phyloP scores from a whole-genome alignment of 768 basidiomycete species.

The Lactifluus subvellereus region DNA sequence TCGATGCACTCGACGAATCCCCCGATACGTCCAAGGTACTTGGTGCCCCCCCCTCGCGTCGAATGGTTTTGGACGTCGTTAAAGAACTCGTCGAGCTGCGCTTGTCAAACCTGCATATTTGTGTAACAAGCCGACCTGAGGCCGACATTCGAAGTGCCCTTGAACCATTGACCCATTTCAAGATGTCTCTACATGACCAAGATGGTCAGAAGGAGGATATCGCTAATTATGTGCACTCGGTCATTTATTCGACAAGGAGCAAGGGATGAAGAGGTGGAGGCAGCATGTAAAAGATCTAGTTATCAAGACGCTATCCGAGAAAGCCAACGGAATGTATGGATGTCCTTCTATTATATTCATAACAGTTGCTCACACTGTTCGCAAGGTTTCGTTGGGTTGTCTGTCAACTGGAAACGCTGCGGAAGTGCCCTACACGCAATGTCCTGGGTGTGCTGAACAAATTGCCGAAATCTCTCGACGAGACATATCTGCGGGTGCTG shows the following conservation, averaged over 20 bases:
- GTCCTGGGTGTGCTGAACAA: background rate
- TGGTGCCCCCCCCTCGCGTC: background rate
- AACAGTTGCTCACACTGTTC: background rate
- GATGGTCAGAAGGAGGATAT: background rate
- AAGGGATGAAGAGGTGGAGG: background rate
- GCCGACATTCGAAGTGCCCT: background rate
- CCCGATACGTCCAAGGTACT: background rate
- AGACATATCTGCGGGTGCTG: background rate
- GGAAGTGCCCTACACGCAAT: background rate
- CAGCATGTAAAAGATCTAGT: background rate
- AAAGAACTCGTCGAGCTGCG: background rate
- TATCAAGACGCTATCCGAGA: background rate
- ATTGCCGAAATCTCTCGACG: background rate
- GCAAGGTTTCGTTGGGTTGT: background rate
- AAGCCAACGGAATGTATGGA: background rate
- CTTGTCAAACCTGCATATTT: background rate
- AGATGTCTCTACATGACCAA: background rate
- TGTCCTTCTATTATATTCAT: background rate
- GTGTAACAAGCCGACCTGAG: background rate
- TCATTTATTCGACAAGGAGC: background rate
- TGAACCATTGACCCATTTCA: background rate
- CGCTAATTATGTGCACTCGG: background rate
- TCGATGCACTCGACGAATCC: no score
- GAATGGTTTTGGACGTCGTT: background rate
- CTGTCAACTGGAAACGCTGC: background rate